Conservation (phyloP, 306 rosid genomes). For the Delonix regia region DNA sequence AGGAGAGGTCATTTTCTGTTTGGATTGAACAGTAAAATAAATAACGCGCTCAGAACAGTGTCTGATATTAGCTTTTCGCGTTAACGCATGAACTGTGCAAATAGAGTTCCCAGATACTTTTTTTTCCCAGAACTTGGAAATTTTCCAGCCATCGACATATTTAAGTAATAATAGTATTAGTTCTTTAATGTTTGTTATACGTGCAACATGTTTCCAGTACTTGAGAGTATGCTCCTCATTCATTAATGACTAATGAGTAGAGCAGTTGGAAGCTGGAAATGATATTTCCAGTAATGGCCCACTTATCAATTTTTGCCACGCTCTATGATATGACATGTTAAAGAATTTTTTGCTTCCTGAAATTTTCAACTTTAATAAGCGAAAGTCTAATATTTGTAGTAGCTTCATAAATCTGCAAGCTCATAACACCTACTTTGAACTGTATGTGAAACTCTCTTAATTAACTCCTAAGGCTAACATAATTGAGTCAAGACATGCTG, state of each 20-base stretch:
- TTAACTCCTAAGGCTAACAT: not conserved
- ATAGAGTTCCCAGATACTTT: not conserved
- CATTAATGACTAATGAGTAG: not conserved
- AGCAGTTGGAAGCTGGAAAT: not conserved
- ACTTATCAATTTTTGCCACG: constrained; percentile 32
- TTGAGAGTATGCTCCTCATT: not conserved
- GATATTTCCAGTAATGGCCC: constrained; percentile 21
- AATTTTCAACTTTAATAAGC: not conserved
- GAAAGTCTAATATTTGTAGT: constrained; percentile 5
- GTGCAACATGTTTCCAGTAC: not conserved
- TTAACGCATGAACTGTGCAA: not conserved
- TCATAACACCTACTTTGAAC: not conserved
- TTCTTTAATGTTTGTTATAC: not conserved
- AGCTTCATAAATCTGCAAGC: constrained; percentile 26
- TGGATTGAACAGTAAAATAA: constrained; percentile 28
- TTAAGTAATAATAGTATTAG: not conserved
- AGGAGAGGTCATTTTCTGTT: constrained; percentile 48
- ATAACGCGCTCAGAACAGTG: constrained; percentile 23
- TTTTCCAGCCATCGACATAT: not conserved
- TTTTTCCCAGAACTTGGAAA: not conserved
- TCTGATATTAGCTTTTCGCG: constrained; percentile 26
- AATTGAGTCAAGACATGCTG: not conserved
- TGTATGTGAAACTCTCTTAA: not conserved
- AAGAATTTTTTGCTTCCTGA: not conserved
- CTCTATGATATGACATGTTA: not conserved